Conservation (phyloP, 805 yeast species). For the Wickerhamomyces canadensis region DNA sequence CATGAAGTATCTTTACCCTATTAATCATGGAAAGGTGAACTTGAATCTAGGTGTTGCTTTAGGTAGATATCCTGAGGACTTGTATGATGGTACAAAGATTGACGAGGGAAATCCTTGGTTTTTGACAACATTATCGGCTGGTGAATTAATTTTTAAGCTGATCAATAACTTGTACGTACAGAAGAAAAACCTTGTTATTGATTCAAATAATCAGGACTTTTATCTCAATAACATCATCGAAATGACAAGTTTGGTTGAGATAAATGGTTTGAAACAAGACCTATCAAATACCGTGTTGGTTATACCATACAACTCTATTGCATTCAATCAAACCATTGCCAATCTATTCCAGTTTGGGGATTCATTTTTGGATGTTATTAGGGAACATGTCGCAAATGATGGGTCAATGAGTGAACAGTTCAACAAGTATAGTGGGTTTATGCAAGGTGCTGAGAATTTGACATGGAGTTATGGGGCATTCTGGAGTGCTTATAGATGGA, state of each 20-base stretch:
- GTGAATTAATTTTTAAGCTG: constrained; percentile 55
- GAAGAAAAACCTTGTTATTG: constrained; percentile 39
- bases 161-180: constrained; percentile 38
- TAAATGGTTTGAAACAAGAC: neutral
- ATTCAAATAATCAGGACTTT: constrained; percentile 25
- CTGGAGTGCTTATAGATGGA: constrained; percentile 64
- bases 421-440: constrained; percentile 70
- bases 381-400: constrained; percentile 53
- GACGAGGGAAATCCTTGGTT: constrained; percentile 95
- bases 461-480: constrained; percentile 90
- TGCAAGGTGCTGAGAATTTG: constrained; percentile 82
- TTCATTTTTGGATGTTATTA: constrained; percentile 55
- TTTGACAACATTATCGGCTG: constrained; percentile 64
- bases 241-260: constrained; percentile 5
- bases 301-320: constrained; percentile 29
- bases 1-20: constrained; percentile 73
- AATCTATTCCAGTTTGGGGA: constrained; percentile 56
- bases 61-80: constrained; percentile 92
- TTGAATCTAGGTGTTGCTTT: constrained; percentile 51
- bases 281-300: constrained; percentile 6
- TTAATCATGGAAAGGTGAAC: constrained; percentile 49
- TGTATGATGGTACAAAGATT: constrained; percentile 68
- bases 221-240: constrained; percentile 26
- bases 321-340: constrained; percentile 40
- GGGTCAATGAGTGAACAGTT: constrained; percentile 89